A percentile compares a stretch with the other conserved stretches of the same genome.
Evolutionary conservation across 1,139 yeast genomes (phyloP).

Genomic region (Suhomyces bokatorum): DNA sequence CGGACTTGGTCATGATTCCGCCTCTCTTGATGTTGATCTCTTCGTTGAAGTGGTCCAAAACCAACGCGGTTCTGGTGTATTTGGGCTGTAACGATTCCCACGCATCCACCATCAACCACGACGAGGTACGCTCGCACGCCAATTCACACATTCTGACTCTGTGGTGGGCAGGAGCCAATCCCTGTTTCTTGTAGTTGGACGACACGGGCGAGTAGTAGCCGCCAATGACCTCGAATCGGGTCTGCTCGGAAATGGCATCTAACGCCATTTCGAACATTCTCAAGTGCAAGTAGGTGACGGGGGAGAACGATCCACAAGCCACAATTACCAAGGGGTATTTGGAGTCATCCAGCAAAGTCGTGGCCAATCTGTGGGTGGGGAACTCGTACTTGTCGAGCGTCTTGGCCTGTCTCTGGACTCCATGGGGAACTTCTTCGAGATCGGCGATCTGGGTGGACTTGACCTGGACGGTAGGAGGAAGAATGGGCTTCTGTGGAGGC

Average conservation of each 20-base stretch:
- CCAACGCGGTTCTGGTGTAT: slow-evolving; percentile 93
- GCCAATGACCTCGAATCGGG: slow-evolving; percentile 91
- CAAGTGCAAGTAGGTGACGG: slow-evolving; percentile 88
- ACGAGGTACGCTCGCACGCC: slow-evolving; percentile 94
- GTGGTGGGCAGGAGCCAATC: slow-evolving; percentile 83
- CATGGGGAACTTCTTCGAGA: slow-evolving; percentile 94
- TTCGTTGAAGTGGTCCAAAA: slow-evolving; percentile 92
- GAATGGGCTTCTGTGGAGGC: slow-evolving; percentile 17
- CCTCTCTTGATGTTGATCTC: slow-evolving; percentile 89
- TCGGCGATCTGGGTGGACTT: slow-evolving; percentile 80
- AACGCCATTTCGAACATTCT: slow-evolving; percentile 99
- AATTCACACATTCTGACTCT: slow-evolving; percentile 97
- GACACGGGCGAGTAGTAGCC: slow-evolving; percentile 98
- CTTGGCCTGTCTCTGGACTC: slow-evolving; percentile 83
- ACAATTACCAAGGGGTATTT: slow-evolving; percentile 91
- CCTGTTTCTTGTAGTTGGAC: slow-evolving; percentile 90
- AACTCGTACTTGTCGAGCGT: slow-evolving; percentile 66
- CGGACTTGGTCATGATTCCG: slow-evolving; percentile 75
- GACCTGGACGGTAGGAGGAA: slow-evolving; percentile 51
- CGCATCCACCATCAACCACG: slow-evolving; percentile 99
- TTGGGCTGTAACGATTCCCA: slow-evolving; percentile 95
- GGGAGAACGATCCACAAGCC: slow-evolving; percentile 97
- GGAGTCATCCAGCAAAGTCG: slow-evolving; percentile 66
- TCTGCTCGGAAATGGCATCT: slow-evolving; percentile 90
- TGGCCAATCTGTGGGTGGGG: slow-evolving; percentile 83